These are phyloP conservation scores for Mortierella alpina DNA, from an alignment of 192 early-diverging fungal genomes.

Conservation along the genomic window DNA sequence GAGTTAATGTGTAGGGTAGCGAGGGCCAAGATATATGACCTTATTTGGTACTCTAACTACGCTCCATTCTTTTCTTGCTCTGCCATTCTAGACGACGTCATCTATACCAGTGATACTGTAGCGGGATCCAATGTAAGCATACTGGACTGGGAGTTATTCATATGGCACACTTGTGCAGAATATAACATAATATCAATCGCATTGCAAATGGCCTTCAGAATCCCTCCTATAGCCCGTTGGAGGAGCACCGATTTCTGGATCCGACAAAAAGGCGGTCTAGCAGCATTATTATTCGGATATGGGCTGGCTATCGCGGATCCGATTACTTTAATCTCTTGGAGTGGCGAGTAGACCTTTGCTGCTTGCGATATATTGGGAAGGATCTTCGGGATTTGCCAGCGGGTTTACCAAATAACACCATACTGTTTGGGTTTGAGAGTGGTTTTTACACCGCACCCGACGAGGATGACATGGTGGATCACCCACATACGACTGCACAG, in stretches of 20 bases:
- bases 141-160: not conserved
- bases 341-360: slow-evolving; percentile 61
- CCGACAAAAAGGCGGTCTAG: slow-evolving; percentile 15
- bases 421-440: slow-evolving; percentile 58
- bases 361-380: slow-evolving; percentile 55
- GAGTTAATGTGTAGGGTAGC: too few relatives aligned
- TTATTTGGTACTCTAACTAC: too few relatives aligned
- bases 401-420: slow-evolving; percentile 57
- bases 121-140: slow-evolving; percentile 35
- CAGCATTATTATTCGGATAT: slow-evolving; percentile 29
- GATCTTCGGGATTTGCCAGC: slow-evolving; percentile 48
- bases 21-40: too few relatives aligned
- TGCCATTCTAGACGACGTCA: slow-evolving; percentile 28
- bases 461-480: slow-evolving; percentile 40
- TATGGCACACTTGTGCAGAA: too few relatives aligned
- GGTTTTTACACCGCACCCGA: slow-evolving; percentile 64
- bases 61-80: not conserved
- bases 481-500: not conserved
- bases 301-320: slow-evolving; percentile 31
- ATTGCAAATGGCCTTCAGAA: slow-evolving; percentile 16
- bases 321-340: slow-evolving; percentile 51
- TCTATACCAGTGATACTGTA: slow-evolving; percentile 54
- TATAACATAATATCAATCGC: not conserved
- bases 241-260: slow-evolving; percentile 33
- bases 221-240: slow-evolving; percentile 39